Evolutionary conservation across 495 filamentous ascomycete species (phyloP), one percentile per base, ranked within the genome.

Genomic region (Mycothermus thermophilus): DNA sequence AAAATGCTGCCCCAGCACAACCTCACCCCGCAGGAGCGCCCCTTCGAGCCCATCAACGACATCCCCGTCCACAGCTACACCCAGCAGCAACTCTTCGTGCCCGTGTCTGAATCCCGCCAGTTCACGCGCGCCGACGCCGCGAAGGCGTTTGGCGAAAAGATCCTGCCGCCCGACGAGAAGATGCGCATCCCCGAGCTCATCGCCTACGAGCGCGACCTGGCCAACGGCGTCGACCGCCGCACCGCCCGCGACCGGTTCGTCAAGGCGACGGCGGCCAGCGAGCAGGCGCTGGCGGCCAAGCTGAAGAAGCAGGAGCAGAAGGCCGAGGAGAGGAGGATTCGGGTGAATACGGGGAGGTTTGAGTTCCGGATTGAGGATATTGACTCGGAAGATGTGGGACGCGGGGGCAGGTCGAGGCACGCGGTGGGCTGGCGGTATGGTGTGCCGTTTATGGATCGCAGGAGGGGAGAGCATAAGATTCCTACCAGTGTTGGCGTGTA

Each of bases 71-170:
- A 95, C 58, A 72, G 72, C 18, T 55, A 72, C 30, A 94, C 90
- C 0, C 67, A 69, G 30, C 69, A 78, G 37, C 90, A 96, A 61
- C 71, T 93, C 26, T 97, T 95, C 60, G 71, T 83, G 54, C 90
- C 92, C 3, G 74, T 78, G 30, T 80, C 90, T 8, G 90, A 97
- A 58, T 93, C 87, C 12, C 77, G 83, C 14, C 63, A 77, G 23
- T 96, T 94, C 57, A 95, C 81, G 4, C 83, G 92, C 53, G 70
- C 59, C 18, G 88, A 96, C 54, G 92, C 90, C 6, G 92, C 80
- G 24, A 77, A 79, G 43, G 84, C 81, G 25, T 96, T 97, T 59
- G 69, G 68, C 44, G 48, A 60, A 3, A 57, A 47, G 11, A 72
- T 96, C 26, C 74, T 90, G 27, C 78, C 92, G 5, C 76, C 85